Conservation (phyloP, 192 early-diverging fungal genomes). For the Coemansia sp. region DNA sequence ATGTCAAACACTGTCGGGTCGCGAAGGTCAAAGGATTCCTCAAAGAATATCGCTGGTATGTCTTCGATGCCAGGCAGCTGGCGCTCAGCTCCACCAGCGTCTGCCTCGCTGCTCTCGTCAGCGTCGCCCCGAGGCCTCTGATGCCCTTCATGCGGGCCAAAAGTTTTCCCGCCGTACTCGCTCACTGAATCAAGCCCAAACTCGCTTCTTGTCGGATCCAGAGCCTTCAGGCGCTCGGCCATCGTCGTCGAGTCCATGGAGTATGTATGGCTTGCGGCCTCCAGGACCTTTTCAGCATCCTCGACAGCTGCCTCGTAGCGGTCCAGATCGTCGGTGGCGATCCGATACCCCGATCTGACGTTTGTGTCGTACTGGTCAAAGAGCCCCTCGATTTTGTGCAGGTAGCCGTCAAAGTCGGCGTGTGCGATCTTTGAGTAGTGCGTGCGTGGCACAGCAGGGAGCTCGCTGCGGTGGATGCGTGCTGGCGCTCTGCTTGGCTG, state of each 20-base stretch:
- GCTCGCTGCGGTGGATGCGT: constrained; percentile 53
- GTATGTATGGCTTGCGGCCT: constrained; percentile 48
- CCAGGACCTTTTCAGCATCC: constrained; percentile 39
- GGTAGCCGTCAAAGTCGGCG: constrained; percentile 86
- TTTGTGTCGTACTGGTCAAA: constrained; percentile 82
- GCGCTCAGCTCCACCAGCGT: background rate
- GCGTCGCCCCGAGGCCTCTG: constrained; percentile 11
- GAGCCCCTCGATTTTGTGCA: constrained; percentile 66
- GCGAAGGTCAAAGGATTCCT: constrained; percentile 79
- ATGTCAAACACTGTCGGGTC: constrained; percentile 86
- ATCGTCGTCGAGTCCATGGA: constrained; percentile 55
- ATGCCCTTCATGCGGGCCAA: background rate
- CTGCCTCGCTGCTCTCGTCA: constrained; percentile 31
- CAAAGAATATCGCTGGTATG: constrained; percentile 87
- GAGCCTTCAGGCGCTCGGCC: constrained; percentile 49
- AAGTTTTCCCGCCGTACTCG: constrained; percentile 34
- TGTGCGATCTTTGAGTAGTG: constrained; percentile 59
- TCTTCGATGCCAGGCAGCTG: constrained; percentile 64
- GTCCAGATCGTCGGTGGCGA: constrained; percentile 52
- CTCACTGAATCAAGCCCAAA: constrained; percentile 55
- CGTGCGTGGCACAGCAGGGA: constrained; percentile 52
- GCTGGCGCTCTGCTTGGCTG: constrained; percentile 50
- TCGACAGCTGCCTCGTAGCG: constrained; percentile 56
- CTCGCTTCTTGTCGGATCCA: constrained; percentile 54
- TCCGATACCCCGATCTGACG: constrained; percentile 50